Base-by-base conservation (phyloP, 345 rosid genomes). In the Triadica sebifera region DNA sequence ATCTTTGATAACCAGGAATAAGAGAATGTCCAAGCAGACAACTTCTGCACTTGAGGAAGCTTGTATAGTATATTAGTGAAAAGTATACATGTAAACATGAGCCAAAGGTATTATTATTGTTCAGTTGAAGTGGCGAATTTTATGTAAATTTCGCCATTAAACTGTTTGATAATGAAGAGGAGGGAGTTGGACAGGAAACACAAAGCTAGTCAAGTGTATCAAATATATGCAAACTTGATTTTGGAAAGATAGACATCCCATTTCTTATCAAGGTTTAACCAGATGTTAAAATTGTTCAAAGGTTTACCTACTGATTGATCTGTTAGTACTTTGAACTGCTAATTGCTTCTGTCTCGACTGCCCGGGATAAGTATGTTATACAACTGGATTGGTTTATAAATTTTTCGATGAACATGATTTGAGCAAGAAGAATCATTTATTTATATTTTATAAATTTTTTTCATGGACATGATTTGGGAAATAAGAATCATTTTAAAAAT, bases 1-100 rank as follows among this genome's bases (percentile, higher is more conserved):
- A 67, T 82, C 51, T 75, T 94, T 56, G 85, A 86, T 83, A 76
- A 73, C 64, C 70, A 79, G 65, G 73, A 76, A 47, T 67, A 59
- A 51, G 72, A 50, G 59, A 72, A 76, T 6, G 63, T 43, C 34
- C 64, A 43, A 73, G 43, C 73, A n/a, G 46, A 64, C 64, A 71
- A 46, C 29, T 46, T n/a, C 11, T 29, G 41, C 43, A 6, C 11
- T 20, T 55, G 59, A 60, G n/a, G 41, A 60, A 29, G 29, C 39
- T 10, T 4, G 15, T 16, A 29, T 34, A 59, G 12, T 52, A 24
- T 19, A 13, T 6, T 55, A 55, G 59, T n/a, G 5, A 19, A 55
- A 43, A 55, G 0, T n/a, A 55, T 19, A 53, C 8, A 55, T 19
- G 0, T 55, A n/a, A 19, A 55, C 8, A 22, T 43, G 47, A 43